Evolutionary conservation across 2,329 filamentous ascomycete species (phyloP).

Genomic region (Diplocarpon rosae): DNA sequence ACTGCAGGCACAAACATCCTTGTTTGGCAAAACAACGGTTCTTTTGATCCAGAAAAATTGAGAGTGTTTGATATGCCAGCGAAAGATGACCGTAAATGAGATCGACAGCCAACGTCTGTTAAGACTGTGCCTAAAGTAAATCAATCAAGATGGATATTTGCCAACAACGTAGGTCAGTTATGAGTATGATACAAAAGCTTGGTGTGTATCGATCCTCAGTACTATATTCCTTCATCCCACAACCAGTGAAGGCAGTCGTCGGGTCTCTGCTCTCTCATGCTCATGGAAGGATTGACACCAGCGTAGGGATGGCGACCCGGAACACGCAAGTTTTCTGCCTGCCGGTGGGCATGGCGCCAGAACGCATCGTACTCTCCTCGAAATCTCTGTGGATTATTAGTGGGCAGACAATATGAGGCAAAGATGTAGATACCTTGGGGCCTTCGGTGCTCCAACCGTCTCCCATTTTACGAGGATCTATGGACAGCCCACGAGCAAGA

Average conservation of each 20-base stretch:
- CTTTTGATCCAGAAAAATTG: no score
- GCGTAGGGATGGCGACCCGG: background rate
- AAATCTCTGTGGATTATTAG: conserved; percentile 18
- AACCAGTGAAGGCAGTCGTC: conserved; percentile 2
- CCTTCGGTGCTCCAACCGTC: conserved; percentile 20
- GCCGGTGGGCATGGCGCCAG: conserved; percentile 23
- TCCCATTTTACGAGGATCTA: conserved; percentile 16
- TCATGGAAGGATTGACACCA: conserved; percentile 7
- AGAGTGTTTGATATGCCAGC: no score
- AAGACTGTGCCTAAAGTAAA: background rate
- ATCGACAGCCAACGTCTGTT: background rate
- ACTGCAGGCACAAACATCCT: no score
- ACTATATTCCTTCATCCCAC: conserved; percentile 2
- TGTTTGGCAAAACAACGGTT: no score
- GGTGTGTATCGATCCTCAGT: background rate
- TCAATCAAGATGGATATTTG: background rate
- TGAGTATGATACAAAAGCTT: background rate
- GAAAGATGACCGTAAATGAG: background rate
- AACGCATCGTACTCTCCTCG: conserved; percentile 20
- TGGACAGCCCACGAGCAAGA: background rate
- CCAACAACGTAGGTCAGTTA: background rate
- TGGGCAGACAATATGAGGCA: background rate
- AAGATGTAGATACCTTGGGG: conserved; percentile 16
- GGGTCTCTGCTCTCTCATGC: conserved; percentile 10
- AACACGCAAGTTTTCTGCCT: conserved; percentile 15